Evolutionary conservation across 2,329 filamentous ascomycete species (phyloP), one percentile per base, ranked within the genome.

Genomic region (Colletotrichum gigasporum): DNA sequence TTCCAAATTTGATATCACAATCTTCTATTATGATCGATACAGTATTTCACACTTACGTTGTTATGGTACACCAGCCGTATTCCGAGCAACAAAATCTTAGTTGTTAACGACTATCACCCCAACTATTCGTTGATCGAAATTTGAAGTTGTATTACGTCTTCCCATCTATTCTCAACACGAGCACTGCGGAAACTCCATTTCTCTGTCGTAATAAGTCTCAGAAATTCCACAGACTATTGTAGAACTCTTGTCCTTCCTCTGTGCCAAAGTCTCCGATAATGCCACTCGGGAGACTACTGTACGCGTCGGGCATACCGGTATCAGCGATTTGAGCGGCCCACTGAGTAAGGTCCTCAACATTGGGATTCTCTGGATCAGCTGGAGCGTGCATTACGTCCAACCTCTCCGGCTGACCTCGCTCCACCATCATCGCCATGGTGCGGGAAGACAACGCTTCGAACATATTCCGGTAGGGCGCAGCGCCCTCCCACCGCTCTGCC

Each of bases 381-480:
- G 52, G 39, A 8, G 34, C 16, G 1, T 16, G 32, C 18, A 11
- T 11, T 2, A 22, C 14, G 2, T 26, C 32, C 2, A 12, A 5
- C 11, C 5, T 16, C 3, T 37, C 30, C 6, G 20, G 11, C 20
- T 51, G 47, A 12, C 24, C 26, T 12, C 30, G 47, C 32, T 51
- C 47, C 8, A 37, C 47, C 54, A 70, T 22, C 70, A 73, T 72
- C 3, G 63, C 57, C 53, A 72, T 69, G 1, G 71, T 71, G 2
- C 67, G 61, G 10, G 44, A 55, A n/a, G 71, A 66, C 14, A 77
- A 69, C 2, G 68, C 62, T 16, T 75, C 74, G 44, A 76, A 77
- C 10, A 74, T 71, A 50, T 77, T 74, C 9, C 75, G 71, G 55
- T 76, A 76, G 0, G 74, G 71, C 2, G 72, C 69, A 1, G 72